Evolutionary conservation across 129 eudicot species (phyloP).

Genomic region (Heracleum sosnowskyi): DNA sequence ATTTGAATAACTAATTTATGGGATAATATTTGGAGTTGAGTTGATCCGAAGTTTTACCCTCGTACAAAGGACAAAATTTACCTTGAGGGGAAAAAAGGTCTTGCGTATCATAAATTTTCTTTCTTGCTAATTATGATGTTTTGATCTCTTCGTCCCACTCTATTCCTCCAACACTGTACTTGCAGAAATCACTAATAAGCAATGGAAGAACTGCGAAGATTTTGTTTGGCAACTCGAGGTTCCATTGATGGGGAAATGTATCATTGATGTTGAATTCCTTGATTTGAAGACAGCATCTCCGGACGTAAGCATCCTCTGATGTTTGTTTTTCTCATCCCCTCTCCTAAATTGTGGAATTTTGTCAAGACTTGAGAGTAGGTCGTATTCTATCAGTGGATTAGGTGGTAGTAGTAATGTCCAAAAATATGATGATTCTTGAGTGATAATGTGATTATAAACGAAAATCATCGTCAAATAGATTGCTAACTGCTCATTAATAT

Average conservation of each 20-base stretch:
- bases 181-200: slow-evolving; percentile 84
- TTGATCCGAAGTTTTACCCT: not conserved
- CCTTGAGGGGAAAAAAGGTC: not conserved
- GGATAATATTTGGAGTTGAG: not conserved
- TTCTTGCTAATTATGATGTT: not conserved
- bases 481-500: not conserved
- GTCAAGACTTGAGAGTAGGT: not conserved
- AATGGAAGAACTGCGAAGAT: slow-evolving; percentile 70
- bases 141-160: not conserved
- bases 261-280: slow-evolving; percentile 91
- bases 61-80: not conserved
- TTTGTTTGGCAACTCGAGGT: slow-evolving; percentile 84
- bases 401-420: not conserved
- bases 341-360: not conserved
- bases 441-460: not conserved
- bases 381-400: not conserved
- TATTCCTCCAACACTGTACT: not conserved
- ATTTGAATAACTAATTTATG: not conserved
- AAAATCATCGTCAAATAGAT: not conserved
- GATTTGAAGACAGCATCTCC: slow-evolving; percentile 71
- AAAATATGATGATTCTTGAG: not conserved
- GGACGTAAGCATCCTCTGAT: slow-evolving; percentile 33
- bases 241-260: slow-evolving; percentile 73
- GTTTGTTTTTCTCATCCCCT: not conserved
- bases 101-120: not conserved